Evolutionary conservation across 805 yeast species (phyloP).

Genomic region (Nakazawaea sp.): DNA sequence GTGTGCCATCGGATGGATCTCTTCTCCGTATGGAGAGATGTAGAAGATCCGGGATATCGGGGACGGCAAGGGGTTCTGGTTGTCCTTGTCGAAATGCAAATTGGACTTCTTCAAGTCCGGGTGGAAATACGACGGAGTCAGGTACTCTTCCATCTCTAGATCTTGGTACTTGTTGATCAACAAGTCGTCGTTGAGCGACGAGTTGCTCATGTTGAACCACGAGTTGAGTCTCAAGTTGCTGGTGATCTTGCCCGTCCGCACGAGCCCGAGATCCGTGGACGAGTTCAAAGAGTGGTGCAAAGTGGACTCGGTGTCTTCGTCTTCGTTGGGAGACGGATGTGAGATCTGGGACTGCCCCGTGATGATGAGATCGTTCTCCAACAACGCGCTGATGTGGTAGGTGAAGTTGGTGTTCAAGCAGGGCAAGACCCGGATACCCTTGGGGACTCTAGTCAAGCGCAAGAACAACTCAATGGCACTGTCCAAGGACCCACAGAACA

Average conservation of each 20-base stretch:
- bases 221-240: neutral
- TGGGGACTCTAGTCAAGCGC: constrained; percentile 54
- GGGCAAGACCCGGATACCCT: constrained; percentile 55
- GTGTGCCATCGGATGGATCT: constrained; percentile 70
- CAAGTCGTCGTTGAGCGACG: constrained; percentile 8
- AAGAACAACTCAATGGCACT: constrained; percentile 73
- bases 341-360: constrained; percentile 93
- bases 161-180: constrained; percentile 7
- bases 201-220: constrained; percentile 1
- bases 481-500: constrained; percentile 80
- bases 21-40: constrained; percentile 84
- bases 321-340: constrained; percentile 51
- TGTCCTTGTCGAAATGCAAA: constrained; percentile 60
- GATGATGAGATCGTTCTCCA: constrained; percentile 63
- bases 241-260: neutral
- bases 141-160: constrained; percentile 30
- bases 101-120: constrained; percentile 75
- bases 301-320: constrained; percentile 13
- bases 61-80: constrained; percentile 55
- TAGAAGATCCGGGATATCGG: constrained; percentile 72
- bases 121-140: constrained; percentile 65
- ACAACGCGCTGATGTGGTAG: constrained; percentile 75
- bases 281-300: neutral
- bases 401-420: constrained; percentile 81
- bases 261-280: constrained; percentile 16